A percentile compares a stretch with the other conserved stretches of the same genome.
phyloP scores from a whole-genome alignment of 805 yeast species.

The Yarrowia porcina region DNA sequence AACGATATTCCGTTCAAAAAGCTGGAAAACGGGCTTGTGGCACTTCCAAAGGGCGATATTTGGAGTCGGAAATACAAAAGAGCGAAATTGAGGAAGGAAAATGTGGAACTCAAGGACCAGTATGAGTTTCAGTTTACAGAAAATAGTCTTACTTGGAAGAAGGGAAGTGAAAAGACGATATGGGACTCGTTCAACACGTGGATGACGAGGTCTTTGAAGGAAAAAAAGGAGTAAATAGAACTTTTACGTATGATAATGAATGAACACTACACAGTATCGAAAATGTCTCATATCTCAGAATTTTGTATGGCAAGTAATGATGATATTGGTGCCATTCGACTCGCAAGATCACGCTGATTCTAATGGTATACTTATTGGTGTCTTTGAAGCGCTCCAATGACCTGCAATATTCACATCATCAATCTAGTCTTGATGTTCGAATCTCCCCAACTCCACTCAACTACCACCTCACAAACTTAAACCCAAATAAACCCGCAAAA shows the following conservation, averaged over 20 bases:
- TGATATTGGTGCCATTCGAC: neutral
- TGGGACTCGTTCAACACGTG: slow-evolving; percentile 19
- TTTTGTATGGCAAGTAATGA: neutral
- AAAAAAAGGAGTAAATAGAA: too few species aligned
- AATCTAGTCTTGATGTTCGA: too few species aligned
- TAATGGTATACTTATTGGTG: neutral
- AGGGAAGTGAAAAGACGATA: neutral
- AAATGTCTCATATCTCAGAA: neutral
- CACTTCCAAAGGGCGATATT: neutral
- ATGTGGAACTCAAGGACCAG: neutral
- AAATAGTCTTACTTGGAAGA: neutral
- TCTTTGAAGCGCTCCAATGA: too few species aligned
- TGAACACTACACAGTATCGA: too few species aligned
- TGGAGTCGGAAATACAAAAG: slow-evolving; percentile 16
- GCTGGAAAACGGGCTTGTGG: neutral
- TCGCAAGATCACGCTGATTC: neutral
- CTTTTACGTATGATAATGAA: too few species aligned
- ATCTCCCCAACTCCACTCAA: too few species aligned
- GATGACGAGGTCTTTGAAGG: neutral
- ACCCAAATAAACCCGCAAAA: too few species aligned
- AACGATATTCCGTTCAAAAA: neutral
- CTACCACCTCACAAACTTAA: too few species aligned
- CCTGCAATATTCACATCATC: too few species aligned
- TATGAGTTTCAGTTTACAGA: neutral
- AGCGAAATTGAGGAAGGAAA: neutral